A percentile compares a stretch with the other conserved stretches of the same genome.
These are phyloP conservation scores for Mycena amicta DNA, from an alignment of 768 basidiomycete species.

Conservation along the genomic window DNA sequence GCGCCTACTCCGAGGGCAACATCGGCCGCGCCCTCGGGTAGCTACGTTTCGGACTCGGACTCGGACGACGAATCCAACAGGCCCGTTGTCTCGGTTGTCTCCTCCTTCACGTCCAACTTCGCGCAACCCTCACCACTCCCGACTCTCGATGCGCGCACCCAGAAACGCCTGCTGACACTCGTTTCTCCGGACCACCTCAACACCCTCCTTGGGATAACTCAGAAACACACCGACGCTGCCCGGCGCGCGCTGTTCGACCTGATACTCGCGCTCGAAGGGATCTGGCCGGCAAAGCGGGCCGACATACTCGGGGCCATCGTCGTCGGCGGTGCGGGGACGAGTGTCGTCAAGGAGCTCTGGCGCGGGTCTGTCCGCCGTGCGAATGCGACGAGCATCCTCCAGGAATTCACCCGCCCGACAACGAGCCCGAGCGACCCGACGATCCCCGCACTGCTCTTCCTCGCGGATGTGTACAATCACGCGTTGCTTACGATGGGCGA, in stretches of 20 bases:
- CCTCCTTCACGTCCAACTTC: constrained; percentile 35
- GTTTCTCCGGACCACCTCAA: constrained; percentile 54
- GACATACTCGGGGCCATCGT: constrained; percentile 58
- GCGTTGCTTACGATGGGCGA: constrained; percentile 90
- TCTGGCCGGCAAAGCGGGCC: constrained; percentile 64
- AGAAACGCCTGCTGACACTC: constrained; percentile 64
- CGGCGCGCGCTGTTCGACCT: constrained; percentile 57
- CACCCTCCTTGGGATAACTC: constrained; percentile 50
- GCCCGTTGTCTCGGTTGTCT: constrained; percentile 41
- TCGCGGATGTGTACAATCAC: constrained; percentile 82
- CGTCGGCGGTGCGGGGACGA: constrained; percentile 51
- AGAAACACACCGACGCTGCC: constrained; percentile 37
- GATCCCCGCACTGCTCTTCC: constrained; percentile 72
- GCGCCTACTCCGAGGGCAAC: constrained; percentile 25
- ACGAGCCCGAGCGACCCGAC: constrained; percentile 47
- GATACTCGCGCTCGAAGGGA: constrained; percentile 56
- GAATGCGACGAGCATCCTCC: constrained; percentile 18
- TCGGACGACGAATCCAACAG: constrained; percentile 31
- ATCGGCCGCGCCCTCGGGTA: constrained; percentile 19
- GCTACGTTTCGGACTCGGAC: constrained; percentile 45
- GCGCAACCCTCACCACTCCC: constrained; percentile 33
- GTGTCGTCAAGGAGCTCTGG: constrained; percentile 76
- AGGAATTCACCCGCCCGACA: constrained; percentile 12
- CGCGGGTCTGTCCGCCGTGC: constrained; percentile 63
- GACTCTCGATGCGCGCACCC: constrained; percentile 58